Evolutionary conservation across 1,284 basidiomycete species (phyloP).

Genomic region (Pulveroboletus sp.): DNA sequence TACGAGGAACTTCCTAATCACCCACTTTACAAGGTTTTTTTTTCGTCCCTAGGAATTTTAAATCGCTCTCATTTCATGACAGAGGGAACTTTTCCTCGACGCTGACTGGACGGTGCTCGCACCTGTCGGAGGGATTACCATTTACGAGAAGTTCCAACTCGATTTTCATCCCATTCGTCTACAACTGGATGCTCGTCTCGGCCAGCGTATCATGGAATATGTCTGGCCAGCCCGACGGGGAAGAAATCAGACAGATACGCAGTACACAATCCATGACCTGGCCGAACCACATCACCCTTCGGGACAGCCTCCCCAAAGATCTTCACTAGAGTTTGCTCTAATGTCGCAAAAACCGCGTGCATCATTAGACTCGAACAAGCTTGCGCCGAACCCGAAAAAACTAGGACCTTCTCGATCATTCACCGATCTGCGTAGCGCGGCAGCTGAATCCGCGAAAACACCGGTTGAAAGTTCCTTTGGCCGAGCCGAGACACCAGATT

Average conservation of each 20-base stretch:
- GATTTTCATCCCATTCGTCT: constrained; percentile 86
- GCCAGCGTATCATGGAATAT: constrained; percentile 86
- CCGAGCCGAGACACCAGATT: constrained; percentile 22
- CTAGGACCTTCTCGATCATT: constrained; percentile 67
- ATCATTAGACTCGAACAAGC: constrained; percentile 32
- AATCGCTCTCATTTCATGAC: constrained; percentile 15
- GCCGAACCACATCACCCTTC: constrained; percentile 20
- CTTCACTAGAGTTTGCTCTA: constrained; percentile 50
- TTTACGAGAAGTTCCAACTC: constrained; percentile 84
- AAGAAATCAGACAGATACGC: constrained; percentile 34
- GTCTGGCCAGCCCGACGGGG: constrained; percentile 72
- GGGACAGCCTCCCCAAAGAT: constrained; percentile 28
- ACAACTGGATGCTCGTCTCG: constrained; percentile 84
- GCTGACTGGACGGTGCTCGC: constrained; percentile 82
- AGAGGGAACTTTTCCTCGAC: constrained; percentile 68
- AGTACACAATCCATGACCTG: constrained; percentile 17
- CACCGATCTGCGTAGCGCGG: constrained; percentile 61
- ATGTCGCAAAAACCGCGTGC: constrained; percentile 37
- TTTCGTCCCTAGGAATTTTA: not conserved
- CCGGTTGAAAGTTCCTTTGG: constrained; percentile 24
- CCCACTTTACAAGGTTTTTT: constrained; percentile 63
- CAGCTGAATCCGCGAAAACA: constrained; percentile 39
- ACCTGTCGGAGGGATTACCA: constrained; percentile 91
- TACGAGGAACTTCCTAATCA: constrained; percentile 67
- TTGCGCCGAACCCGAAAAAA: constrained; percentile 45